phyloP scores from a whole-genome alignment of 768 basidiomycete species.

The Boletellus sp. region DNA sequence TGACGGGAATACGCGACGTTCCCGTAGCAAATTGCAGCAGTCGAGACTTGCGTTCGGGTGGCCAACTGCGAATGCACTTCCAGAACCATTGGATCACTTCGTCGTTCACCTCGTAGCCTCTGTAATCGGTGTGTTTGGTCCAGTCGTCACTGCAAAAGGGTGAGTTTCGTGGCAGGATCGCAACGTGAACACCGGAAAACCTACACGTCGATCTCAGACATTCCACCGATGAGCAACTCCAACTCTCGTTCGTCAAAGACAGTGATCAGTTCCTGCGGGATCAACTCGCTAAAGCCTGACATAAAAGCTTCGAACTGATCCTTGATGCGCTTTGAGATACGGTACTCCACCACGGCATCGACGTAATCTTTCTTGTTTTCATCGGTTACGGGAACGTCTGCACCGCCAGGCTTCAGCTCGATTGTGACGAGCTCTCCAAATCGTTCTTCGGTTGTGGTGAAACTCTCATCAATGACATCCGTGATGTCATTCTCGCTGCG shows the following conservation, averaged over 20 bases:
- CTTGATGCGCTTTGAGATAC: conserved; percentile 94
- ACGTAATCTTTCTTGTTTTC: conserved; percentile 99
- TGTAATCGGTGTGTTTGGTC: conserved; percentile 99
- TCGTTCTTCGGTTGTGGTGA: conserved; percentile 94
- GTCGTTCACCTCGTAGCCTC: conserved; percentile 92
- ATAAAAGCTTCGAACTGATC: conserved; percentile 99
- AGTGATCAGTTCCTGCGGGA: conserved; percentile 95
- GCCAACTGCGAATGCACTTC: conserved; percentile 98
- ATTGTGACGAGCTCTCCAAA: conserved; percentile 98
- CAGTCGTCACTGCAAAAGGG: conserved; percentile 73
- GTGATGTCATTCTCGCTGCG: conserved; percentile 95
- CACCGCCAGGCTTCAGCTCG: conserved; percentile 88
- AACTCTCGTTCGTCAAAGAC: conserved; percentile 99
- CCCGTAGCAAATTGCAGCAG: conserved; percentile 96
- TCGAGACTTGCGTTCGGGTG: conserved; percentile 95
- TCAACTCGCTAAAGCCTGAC: conserved; percentile 99
- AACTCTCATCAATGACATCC: conserved; percentile 96
- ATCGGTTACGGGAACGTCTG: conserved; percentile 82
- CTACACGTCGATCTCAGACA: conserved; percentile 99
- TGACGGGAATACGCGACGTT: conserved; percentile 95
- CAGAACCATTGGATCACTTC: conserved; percentile 99
- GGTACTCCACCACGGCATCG: conserved; percentile 90
- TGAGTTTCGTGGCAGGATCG: neutral
- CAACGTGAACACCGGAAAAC: conserved; percentile 29
- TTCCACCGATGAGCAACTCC: conserved; percentile 95